phyloP scores from a whole-genome alignment of 2,329 filamentous ascomycete genomes.

The Pyricularia sp. region DNA sequence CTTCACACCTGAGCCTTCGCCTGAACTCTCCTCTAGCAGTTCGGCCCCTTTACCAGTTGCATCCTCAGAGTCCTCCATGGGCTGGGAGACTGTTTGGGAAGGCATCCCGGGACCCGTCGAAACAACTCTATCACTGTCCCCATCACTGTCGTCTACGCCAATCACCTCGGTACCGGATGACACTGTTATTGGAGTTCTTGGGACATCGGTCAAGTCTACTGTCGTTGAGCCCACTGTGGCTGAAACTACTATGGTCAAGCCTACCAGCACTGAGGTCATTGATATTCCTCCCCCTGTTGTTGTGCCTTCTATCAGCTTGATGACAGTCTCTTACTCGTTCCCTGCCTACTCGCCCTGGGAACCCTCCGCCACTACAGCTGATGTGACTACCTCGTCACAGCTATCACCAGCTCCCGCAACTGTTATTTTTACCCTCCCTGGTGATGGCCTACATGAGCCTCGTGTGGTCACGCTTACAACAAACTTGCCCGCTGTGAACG shows the following conservation, averaged over 20 bases:
- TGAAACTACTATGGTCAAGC: neutral
- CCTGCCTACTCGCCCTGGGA: neutral
- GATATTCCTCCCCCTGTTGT: neutral
- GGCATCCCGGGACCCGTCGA: neutral
- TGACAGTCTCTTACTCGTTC: neutral
- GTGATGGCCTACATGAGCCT: slow-evolving; percentile 4
- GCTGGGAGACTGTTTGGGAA: neutral
- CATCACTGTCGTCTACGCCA: neutral
- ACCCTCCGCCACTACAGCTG: neutral
- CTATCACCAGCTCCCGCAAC: neutral
- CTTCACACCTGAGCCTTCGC: slow-evolving; percentile 1
- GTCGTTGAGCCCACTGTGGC: no score
- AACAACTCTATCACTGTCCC: neutral
- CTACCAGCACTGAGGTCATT: neutral
- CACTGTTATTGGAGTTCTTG: neutral
- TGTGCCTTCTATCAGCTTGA: neutral
- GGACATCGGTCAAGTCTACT: neutral
- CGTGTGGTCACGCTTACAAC: slow-evolving; percentile 8
- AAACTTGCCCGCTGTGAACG: slow-evolving; percentile 3
- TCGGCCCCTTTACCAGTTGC: neutral
- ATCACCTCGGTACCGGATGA: neutral
- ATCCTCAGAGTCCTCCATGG: neutral
- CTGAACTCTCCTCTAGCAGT: neutral
- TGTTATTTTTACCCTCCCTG: slow-evolving; percentile 9
- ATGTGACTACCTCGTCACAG: neutral